Percentiles rank a stretch among this genome's conserved stretches.
Conservation (phyloP, 345 rosid genomes). For the Gossypium rotundifolium region DNA sequence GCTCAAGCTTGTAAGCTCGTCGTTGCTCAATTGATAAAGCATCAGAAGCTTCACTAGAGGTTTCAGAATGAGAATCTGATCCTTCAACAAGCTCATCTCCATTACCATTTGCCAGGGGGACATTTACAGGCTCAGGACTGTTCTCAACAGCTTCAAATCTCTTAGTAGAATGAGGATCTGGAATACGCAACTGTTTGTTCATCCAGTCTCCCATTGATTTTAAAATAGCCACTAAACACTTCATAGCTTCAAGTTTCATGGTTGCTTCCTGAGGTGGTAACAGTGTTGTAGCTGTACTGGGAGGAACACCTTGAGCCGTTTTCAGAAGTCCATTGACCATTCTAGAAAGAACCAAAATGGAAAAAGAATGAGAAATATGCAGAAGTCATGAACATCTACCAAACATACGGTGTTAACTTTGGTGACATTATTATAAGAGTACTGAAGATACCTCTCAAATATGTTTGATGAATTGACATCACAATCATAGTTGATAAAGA, state of each 20-base stretch:
- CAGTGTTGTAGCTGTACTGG: conserved; percentile 69
- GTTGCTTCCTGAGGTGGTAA: conserved; percentile 90
- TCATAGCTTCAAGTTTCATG: conserved; percentile 97
- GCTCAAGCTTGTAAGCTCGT: conserved; percentile 99
- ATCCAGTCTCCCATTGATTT: conserved; percentile 99
- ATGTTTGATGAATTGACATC: conserved; percentile 98
- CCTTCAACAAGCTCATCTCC: conserved; percentile 75
- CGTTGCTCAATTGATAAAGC: conserved; percentile 91
- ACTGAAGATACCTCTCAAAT: conserved; percentile 78
- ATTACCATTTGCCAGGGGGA: conserved; percentile 69
- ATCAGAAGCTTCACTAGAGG: conserved; percentile 76
- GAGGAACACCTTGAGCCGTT: conserved; percentile 98
- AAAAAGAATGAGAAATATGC: conserved; percentile 3
- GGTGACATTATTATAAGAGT: not conserved
- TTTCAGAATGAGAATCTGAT: conserved; percentile 88
- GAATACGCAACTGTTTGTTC: conserved; percentile 90
- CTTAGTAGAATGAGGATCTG: conserved; percentile 71
- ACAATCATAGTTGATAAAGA: conserved; percentile 96
- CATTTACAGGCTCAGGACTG: conserved; percentile 54
- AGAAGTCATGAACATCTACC: not conserved
- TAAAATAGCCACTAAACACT: conserved; percentile 86
- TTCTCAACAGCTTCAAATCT: conserved; percentile 57
- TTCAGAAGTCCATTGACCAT: conserved; percentile 99
- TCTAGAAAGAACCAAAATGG: conserved; percentile 40
- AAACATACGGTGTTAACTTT: not conserved